Base-by-base conservation (phyloP, 495 filamentous ascomycete genomes). In the Tuber aestivum region DNA sequence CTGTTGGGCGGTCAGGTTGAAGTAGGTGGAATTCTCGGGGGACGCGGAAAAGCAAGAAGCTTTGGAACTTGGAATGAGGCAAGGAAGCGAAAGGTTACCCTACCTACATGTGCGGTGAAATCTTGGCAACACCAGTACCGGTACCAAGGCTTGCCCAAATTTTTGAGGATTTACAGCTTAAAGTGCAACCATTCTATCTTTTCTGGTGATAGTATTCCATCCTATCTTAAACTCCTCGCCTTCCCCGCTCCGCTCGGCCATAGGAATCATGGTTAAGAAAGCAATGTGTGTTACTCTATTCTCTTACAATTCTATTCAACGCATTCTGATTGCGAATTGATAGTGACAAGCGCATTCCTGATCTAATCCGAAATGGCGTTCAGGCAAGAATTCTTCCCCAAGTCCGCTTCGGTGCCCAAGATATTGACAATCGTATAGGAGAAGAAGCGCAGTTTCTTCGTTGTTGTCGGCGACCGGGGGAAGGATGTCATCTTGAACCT, bases 401-500 rank as follows among this genome's bases (percentile, higher is more conserved):
- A 37, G 68, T 23, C 70, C 72, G 32, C 75, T 48, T 41, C 18
- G 0, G 32, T 20, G 12, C 14, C 35, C 18, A 37, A 71, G 23
- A 2, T 27, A 35, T 45, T 75, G 38, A 73, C 35, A 72, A 0
- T 72, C 14, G 5, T 4, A 76, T 71, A 87, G 85, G 93, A 97
- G 83, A 97, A 97, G 88, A 97, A 98, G 86, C 90, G 96, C 81
- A 95, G 92, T 85, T 97, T 99, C 86, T 94, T 99, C 84, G 92
- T 98, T 72, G 89, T 99, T 7, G 96, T 99, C 38, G 96, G 96
- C 73, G 96, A 99, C 83, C 90, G 90, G 75, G 91, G 94, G 75
- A 99, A 99, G 85, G 96, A 98, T 89, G 94, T 95, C 76, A 98
- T 98, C 82, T 92, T 97, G 70, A 90, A 97, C 83, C 87, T 99